Evolutionary conservation across 805 yeast genomes (phyloP), one percentile per base, ranked within the genome.

Genomic region (Candida ponderosae): DNA sequence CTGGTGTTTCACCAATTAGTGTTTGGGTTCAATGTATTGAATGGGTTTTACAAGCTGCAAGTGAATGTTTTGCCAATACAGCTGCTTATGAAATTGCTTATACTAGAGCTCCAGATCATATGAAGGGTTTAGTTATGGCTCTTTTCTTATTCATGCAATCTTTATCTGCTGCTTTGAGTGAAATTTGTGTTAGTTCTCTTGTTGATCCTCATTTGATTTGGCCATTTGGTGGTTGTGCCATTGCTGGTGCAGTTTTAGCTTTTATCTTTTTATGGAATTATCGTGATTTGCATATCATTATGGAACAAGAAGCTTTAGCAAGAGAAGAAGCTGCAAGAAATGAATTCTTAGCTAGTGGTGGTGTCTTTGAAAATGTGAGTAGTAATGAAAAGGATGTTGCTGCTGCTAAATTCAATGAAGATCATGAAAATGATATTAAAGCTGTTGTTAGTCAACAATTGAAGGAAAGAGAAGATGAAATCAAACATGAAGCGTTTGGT

Each of bases 31-130:
- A 82, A 62, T 66, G 71, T 37, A 60, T 66, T 15, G 81, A 87
- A 4, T 84, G 83, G 59, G 70, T 81, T 31, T 62, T 84, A 44
- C 76, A 81, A 58, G 90, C 84, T 11, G 55, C 81, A 37, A 75
- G 88, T 15, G 94, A 84, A 60, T 82, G 83, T 46, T 72, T 84
- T 48, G 88, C 89, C 24, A 79, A 84, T 37, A 74, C 82, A 49
- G 82, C 93, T 18, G 93, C 90, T 49, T 72, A 81, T 48, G 93
- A 84, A 63, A 82, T 81, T 54, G 94, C 94, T 16, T 84, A 81
- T 63, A 77, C 88, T 20, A 80, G 83, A 63, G 90, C 93, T 6
- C 93, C 93, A 31, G 70, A 68, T 8, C 62, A 71, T 30, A 62
- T 64, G 67, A 66, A 62, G 42, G 59, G 66, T 16, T 56, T 65